A percentile compares a stretch with the other conserved stretches of the same genome.
phyloP scores from a whole-genome alignment of 805 yeast genomes.

The Nakazawaea pomicola region DNA sequence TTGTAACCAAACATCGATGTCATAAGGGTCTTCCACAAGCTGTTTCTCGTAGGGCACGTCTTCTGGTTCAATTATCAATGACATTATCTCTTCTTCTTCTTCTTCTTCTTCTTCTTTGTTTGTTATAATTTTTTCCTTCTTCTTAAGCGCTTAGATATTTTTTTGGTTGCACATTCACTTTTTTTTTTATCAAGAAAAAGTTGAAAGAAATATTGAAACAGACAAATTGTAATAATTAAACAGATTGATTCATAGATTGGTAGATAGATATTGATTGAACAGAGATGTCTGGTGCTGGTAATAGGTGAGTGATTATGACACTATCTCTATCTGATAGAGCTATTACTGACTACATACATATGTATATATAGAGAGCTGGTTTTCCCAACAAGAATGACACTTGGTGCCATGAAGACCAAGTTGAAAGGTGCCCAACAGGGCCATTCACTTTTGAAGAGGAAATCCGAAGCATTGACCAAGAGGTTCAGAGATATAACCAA shows the following conservation, averaged over 20 bases:
- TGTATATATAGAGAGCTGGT: conserved; percentile 77
- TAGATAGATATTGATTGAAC: not conserved
- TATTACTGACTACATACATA: no score
- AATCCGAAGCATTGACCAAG: conserved; percentile 94
- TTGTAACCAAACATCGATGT: conserved; percentile 38
- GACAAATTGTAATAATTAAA: not conserved
- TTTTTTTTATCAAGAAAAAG: not conserved
- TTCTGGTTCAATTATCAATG: conserved; percentile 12
- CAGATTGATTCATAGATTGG: no score
- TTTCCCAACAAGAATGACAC: conserved; percentile 96
- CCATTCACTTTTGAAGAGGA: conserved; percentile 86
- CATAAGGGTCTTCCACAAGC: conserved; percentile 28
- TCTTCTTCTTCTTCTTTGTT: not conserved
- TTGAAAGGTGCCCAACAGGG: conserved; percentile 98
- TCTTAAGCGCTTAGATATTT: not conserved
- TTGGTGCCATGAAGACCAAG: conserved; percentile 90
- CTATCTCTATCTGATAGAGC: no score
- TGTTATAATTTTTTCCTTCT: not conserved
- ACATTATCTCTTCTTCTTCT: conserved; percentile 8
- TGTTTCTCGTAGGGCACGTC: conserved; percentile 33
- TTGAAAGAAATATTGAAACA: not conserved
- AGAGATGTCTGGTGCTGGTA: conserved; percentile 63
- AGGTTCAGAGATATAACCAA: conserved; percentile 93
- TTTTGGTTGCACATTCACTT: not conserved
- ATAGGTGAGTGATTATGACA: conserved; percentile 33